Evolutionary conservation across 257 asterid genomes (phyloP), one percentile per base, ranked within the genome.

Genomic region (Capsicum chinense): DNA sequence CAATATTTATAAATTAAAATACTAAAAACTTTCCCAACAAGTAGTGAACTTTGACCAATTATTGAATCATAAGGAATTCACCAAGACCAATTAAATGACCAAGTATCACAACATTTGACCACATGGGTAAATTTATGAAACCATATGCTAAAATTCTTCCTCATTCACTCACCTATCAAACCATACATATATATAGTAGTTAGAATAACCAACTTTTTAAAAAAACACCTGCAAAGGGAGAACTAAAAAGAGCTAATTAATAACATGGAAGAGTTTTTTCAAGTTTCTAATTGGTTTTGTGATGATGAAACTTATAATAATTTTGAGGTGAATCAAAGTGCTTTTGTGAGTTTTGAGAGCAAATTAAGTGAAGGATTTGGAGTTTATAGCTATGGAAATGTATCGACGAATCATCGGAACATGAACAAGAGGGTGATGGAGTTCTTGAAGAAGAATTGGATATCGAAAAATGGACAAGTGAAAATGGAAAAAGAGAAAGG

Each of bases 351-450:
- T 26, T 92, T 83, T 74, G 73, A 39, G 44, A 71, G 42, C 12
- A 39, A 56, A 33, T 13, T 89, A 76, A 39, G 16, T 68, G 62
- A 63, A 33, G 90, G 85, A 19, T 56, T 86, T 74, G 69, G 70
- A 50, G 42, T 70, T 33, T 56, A 5, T 11, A 9, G 47, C 14
- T 6, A 12, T 47, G 56, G 26, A 15, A 86, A 78, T 82, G 37
- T 15, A 33, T 67, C 12, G 17, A 4, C 1, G 80, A 83, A 42
- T 63, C 74, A 78, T 57, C 74, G 2, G 9, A 90, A 92, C 70
- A 71, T 83, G 47, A 88, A 89, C 83, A 88, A 70, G 88, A 92
- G 83, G 87, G 87, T 89, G 93, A 47, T 87, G 6, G 89, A 84
- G 50, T 89, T 92, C 87, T 84, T 89, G 93, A 86, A 58, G 86